Percentiles rank a stretch among this genome's conserved stretches.
phyloP scores from a whole-genome alignment of 257 asterid genomes.

The Salvia miltiorrhiza region DNA sequence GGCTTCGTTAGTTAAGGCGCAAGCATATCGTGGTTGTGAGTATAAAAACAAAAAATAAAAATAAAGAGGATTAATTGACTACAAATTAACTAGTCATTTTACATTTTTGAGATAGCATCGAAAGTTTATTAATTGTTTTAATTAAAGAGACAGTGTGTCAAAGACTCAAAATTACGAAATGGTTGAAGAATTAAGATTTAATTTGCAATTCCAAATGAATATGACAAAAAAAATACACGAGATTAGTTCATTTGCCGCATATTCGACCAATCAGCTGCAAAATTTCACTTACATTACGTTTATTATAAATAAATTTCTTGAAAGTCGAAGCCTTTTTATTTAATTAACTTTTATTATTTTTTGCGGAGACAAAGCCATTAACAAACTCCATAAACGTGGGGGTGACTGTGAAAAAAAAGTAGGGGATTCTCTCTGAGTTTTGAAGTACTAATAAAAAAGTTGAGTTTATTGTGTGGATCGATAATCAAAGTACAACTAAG shows the following conservation, averaged over 20 bases:
- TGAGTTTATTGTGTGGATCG: constrained; percentile 38
- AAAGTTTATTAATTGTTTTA: background rate
- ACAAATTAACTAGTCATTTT: background rate
- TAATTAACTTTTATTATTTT: background rate
- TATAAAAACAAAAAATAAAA: no score
- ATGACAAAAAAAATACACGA: background rate
- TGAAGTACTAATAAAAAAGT: constrained; percentile 21
- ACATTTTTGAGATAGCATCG: background rate
- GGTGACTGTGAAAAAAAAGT: constrained; percentile 21
- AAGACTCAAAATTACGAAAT: no score
- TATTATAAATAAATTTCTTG: background rate
- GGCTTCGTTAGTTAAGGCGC: no score
- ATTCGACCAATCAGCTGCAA: constrained; percentile 7
- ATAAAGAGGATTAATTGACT: no score
- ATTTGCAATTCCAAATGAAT: background rate
- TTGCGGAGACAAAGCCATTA: constrained; percentile 23
- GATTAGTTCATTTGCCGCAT: background rate
- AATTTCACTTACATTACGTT: constrained; percentile 22
- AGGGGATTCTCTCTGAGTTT: constrained; percentile 20
- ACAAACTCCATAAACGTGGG: constrained; percentile 24
- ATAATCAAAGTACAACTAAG: constrained; percentile 37
- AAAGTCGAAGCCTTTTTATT: background rate
- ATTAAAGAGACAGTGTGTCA: no score
- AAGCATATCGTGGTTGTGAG: no score
- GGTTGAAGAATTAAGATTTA: background rate